Conservation (phyloP, 1,284 basidiomycete species). For the Microbotryum saponariae region DNA sequence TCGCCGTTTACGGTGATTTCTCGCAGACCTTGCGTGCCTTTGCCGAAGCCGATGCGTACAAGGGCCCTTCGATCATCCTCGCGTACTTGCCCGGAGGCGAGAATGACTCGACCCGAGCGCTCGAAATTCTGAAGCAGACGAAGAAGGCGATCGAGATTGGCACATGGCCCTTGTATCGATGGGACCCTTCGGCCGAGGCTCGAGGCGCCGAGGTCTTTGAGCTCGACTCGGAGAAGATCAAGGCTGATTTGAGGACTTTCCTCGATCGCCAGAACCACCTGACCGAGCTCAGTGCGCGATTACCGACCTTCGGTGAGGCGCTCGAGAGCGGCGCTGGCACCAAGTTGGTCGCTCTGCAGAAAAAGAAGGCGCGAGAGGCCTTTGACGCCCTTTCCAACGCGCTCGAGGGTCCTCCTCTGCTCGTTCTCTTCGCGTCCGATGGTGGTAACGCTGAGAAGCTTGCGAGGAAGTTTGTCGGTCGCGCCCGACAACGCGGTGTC, state of each 20-base stretch:
- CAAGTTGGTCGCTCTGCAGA: conserved; percentile 68
- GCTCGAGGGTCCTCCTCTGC: conserved; percentile 81
- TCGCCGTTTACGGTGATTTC: conserved; percentile 93
- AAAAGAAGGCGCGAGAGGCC: conserved; percentile 71
- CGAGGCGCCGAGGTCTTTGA: conserved; percentile 69
- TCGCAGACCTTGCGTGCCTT: conserved; percentile 87
- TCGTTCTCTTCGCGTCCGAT: conserved; percentile 87
- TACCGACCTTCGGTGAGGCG: conserved; percentile 71
- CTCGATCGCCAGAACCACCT: conserved; percentile 94
- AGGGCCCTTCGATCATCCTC: conserved; percentile 84
- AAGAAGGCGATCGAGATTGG: conserved; percentile 93
- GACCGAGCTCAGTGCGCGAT: conserved; percentile 73
- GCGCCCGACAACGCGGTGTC: conserved; percentile 79
- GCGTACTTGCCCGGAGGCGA: conserved; percentile 90
- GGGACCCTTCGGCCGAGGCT: conserved; percentile 79
- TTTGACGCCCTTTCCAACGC: conserved; percentile 77
- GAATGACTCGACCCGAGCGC: conserved; percentile 57
- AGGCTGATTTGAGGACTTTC: conserved; percentile 90
- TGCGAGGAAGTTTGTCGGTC: conserved; percentile 75
- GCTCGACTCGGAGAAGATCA: conserved; percentile 87
- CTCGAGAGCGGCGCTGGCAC: conserved; percentile 71
- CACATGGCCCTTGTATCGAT: conserved; percentile 97
- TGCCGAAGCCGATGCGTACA: conserved; percentile 81
- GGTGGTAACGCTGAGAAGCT: conserved; percentile 92
- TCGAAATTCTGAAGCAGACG: conserved; percentile 89